Percentiles rank a stretch among this genome's conserved stretches.
These are phyloP conservation scores for Yamadazyma friedrichii DNA, from an alignment of 1,139 yeast species.

Conservation along the genomic window DNA sequence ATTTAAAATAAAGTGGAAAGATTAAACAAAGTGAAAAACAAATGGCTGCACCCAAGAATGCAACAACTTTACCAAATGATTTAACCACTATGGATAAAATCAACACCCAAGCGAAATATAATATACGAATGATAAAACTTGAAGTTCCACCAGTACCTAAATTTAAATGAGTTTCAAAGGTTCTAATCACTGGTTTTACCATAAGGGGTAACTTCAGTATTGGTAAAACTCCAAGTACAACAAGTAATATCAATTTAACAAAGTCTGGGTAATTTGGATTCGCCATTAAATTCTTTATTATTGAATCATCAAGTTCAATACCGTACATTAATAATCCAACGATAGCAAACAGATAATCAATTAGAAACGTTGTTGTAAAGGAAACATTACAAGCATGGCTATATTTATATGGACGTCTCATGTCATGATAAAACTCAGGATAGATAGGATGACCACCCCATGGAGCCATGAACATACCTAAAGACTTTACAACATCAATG, in stretches of 20 bases:
- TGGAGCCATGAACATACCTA: conserved; percentile 81
- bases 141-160: conserved; percentile 8
- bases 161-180: conserved; percentile 27
- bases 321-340: conserved; percentile 47
- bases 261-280: conserved; percentile 32
- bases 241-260: conserved; percentile 30
- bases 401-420: conserved; percentile 67
- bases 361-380: conserved; percentile 30
- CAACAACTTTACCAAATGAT: conserved; percentile 79
- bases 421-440: conserved; percentile 76
- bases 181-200: conserved; percentile 40
- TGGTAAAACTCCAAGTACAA: conserved; percentile 41
- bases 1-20: conserved; percentile 71
- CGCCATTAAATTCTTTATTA: conserved; percentile 39
- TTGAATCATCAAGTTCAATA: conserved; percentile 32
- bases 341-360: conserved; percentile 34
- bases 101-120: conserved; percentile 20
- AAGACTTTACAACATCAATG: conserved; percentile 43
- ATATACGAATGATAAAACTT: conserved; percentile 24
- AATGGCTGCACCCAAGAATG: conserved; percentile 78
- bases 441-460: conserved; percentile 92
- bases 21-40: conserved; percentile 81
- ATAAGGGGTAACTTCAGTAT: conserved; percentile 42
- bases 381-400: conserved; percentile 27
- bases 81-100: conserved; percentile 63